phyloP scores from a whole-genome alignment of 2,329 filamentous ascomycete genomes.

The Daldinia sp. region DNA sequence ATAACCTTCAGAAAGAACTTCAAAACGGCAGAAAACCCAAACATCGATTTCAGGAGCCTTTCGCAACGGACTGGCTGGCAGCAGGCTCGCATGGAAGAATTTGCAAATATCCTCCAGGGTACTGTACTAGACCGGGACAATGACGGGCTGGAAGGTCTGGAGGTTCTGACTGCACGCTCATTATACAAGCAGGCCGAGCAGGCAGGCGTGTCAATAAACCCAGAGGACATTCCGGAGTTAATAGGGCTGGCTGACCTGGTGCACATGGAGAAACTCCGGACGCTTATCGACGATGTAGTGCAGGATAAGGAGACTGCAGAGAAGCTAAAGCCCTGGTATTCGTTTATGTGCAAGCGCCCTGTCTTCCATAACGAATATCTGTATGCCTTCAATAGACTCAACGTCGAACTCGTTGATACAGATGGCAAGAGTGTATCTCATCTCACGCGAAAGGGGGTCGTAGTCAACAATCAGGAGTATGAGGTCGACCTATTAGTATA shows the following conservation, averaged over 20 bases:
- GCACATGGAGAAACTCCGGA: background rate
- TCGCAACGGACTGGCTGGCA: background rate
- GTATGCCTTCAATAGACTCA: background rate
- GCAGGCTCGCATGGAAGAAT: background rate
- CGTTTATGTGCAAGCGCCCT: background rate
- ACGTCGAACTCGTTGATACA: background rate
- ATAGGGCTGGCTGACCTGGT: background rate
- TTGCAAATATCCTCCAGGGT: background rate
- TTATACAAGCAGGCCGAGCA: background rate
- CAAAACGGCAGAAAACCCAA: background rate
- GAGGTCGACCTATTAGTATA: background rate
- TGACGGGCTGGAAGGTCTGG: background rate
- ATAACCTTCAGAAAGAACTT: background rate
- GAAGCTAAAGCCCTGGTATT: conserved; percentile 2
- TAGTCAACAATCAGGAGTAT: background rate
- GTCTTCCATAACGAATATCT: background rate
- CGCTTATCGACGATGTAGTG: background rate
- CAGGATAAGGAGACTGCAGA: background rate
- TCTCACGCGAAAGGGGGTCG: background rate
- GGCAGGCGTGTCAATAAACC: background rate
- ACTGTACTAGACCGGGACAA: background rate
- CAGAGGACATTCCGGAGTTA: background rate
- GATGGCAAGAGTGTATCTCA: background rate
- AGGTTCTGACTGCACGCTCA: background rate
- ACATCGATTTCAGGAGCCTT: background rate